Percentiles rank a stretch among this genome's conserved stretches.
phyloP scores from a whole-genome alignment of 2,329 filamentous ascomycete genomes.

The Diaporthe ilicicola region DNA sequence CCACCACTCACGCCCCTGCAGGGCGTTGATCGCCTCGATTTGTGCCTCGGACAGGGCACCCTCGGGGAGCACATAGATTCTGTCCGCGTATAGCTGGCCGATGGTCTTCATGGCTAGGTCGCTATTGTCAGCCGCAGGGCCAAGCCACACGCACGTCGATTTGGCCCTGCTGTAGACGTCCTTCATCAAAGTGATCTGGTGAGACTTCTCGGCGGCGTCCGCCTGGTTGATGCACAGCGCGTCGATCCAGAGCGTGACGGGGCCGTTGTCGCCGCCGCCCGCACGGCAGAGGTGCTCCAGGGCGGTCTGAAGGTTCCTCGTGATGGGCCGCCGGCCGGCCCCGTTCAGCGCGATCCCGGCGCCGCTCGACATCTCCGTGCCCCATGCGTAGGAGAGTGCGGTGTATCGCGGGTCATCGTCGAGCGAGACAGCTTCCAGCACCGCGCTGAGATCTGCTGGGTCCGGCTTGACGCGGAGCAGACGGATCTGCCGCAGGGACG shows the following conservation, averaged over 20 bases:
- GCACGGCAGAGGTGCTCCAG: conserved; percentile 3
- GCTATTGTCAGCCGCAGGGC: background rate
- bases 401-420: background rate
- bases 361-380: background rate
- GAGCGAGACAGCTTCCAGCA: conserved; percentile 2
- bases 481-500: conserved; percentile 3
- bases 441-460: background rate
- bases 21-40: background rate
- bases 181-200: conserved; percentile 22
- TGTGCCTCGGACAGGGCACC: background rate
- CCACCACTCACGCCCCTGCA: background rate
- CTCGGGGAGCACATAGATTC: background rate
- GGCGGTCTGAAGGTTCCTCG: background rate
- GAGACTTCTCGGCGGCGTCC: conserved; percentile 2
- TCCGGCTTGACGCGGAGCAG: background rate
- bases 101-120: background rate
- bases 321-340: background rate
- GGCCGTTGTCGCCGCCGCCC: too few relatives aligned
- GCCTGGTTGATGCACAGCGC: conserved; percentile 25
- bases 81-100: background rate
- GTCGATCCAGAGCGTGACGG: conserved; percentile 7
- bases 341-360: background rate
- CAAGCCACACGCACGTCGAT: background rate
- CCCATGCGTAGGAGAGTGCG: conserved; percentile 12
- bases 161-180: conserved; percentile 4